Evolutionary conservation across 371 early-diverging fungal genomes (phyloP).

Genomic region (Lichtheimia hyalospora): DNA sequence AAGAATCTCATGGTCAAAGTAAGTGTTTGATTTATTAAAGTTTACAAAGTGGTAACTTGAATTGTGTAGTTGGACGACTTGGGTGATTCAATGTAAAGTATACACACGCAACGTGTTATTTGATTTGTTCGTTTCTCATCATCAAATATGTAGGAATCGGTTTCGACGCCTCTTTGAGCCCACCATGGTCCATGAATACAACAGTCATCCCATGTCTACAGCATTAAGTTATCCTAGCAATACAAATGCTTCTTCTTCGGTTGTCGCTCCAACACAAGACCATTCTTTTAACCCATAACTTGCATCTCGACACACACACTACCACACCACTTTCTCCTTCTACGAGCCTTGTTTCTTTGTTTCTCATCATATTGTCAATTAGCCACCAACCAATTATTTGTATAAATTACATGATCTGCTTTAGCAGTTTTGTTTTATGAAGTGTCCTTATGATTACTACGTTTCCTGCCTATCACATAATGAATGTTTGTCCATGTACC

Average conservation of each 20-base stretch:
- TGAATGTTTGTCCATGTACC: slow-evolving; percentile 44
- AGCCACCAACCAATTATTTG: too few relatives aligned
- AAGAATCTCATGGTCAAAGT: slow-evolving; percentile 30
- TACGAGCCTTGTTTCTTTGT: too few relatives aligned
- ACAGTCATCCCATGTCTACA: too few relatives aligned
- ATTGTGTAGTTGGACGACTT: slow-evolving; percentile 17
- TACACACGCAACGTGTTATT: not conserved
- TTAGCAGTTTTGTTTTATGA: not conserved
- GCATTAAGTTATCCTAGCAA: too few relatives aligned
- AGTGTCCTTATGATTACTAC: not conserved
- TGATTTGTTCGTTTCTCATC: not conserved
- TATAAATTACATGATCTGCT: too few relatives aligned
- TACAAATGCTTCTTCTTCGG: too few relatives aligned
- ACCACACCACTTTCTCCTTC: too few relatives aligned
- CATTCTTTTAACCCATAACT: too few relatives aligned
- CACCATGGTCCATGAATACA: not conserved
- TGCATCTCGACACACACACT: too few relatives aligned
- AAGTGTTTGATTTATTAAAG: not conserved
- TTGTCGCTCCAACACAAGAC: too few relatives aligned
- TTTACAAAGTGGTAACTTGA: too few relatives aligned
- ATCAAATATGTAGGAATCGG: slow-evolving; percentile 7
- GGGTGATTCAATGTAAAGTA: slow-evolving; percentile 18
- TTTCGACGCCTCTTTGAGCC: slow-evolving; percentile 10
- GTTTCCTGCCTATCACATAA: slow-evolving; percentile 14
- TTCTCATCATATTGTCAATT: too few relatives aligned